A percentile compares a stretch with the other conserved stretches of the same genome.
phyloP scores from a whole-genome alignment of 2,329 filamentous ascomycete genomes.

The Pseudonectria foliicola region DNA sequence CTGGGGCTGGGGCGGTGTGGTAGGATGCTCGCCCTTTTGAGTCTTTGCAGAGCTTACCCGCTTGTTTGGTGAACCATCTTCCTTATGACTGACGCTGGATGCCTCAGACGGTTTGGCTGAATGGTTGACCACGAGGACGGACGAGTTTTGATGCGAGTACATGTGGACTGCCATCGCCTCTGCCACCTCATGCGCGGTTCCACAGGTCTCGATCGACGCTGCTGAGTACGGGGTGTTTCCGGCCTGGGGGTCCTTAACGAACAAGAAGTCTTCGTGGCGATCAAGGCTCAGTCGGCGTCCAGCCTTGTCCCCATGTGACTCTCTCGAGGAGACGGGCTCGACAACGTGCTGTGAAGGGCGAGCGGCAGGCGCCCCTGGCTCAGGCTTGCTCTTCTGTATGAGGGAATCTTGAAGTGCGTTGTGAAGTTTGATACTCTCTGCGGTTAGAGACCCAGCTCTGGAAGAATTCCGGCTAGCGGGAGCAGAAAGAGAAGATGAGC shows the following conservation, averaged over 20 bases:
- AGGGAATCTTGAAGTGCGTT: constrained; percentile 32
- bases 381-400: constrained; percentile 9
- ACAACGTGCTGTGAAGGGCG: constrained; percentile 8
- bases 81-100: constrained; percentile 28
- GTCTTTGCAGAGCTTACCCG: constrained; percentile 33
- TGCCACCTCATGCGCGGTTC: constrained; percentile 55
- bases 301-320: constrained; percentile 28
- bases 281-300: constrained; percentile 36
- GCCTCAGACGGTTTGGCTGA: constrained; percentile 42
- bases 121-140: constrained; percentile 53
- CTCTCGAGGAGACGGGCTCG: constrained; percentile 7
- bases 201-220: constrained; percentile 53
- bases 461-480: constrained; percentile 53
- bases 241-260: constrained; percentile 44
- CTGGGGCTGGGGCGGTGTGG: constrained; percentile 45
- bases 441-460: constrained; percentile 47
- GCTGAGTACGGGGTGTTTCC: constrained; percentile 57
- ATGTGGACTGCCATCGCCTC: constrained; percentile 57
- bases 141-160: constrained; percentile 58
- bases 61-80: constrained; percentile 18
- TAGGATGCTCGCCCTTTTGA: constrained; percentile 32
- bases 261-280: constrained; percentile 46
- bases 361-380: constrained; percentile 9
- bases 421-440: constrained; percentile 52
- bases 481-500: constrained; percentile 55